Evolutionary conservation across 306 rosid species (phyloP), one percentile per base, ranked within the genome.

Genomic region (Casuarina equisetifolia): DNA sequence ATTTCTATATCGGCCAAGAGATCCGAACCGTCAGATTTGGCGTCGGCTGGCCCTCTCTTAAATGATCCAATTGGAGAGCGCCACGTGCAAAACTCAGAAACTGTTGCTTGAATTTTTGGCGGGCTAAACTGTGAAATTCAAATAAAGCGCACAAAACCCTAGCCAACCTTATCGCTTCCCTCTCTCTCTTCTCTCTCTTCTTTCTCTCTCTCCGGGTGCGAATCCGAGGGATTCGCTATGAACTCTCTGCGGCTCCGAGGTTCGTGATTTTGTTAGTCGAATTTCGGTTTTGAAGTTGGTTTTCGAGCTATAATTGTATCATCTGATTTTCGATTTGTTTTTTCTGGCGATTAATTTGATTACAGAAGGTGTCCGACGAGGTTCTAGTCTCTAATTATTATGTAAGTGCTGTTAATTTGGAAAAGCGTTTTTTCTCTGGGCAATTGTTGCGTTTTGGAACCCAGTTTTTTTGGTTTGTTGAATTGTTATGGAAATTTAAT

Each of bases 91-190:
- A 15, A 2, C 13, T 53, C 59, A 79, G 63, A 73, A 61, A 80
- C 82, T 81, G 87, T 80, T 52, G 73, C 57, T 25, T 64, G 76
- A 81, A 80, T 70, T 79, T 86, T 85, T 94, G 93, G 98, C 97
- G 97, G 98, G 97, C 90, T 87, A 3, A 36, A 73, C 42, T 58
- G 55, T 76, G 76, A 74, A 83, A 80, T 92, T 92, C 89, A 90
- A 90, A 91, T 84, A 51, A 71, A 82, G 78, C 40, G 67, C 77
- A 85, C 64, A 58, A 20, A 88, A 85, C 94, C 97, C 93, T 89
- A 90, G 88, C 79, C 48, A 52, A 43, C 78, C 84, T 76, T 85
- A 39, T 70, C 74, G 1, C 10, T 35, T 46, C 40, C 42, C 45
- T 74, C 45, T 53, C 80, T 62, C 62, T 19, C 77, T 50, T 39